Evolutionary conservation across 768 basidiomycete genomes (phyloP).

Genomic region (Tulasnella sp.): DNA sequence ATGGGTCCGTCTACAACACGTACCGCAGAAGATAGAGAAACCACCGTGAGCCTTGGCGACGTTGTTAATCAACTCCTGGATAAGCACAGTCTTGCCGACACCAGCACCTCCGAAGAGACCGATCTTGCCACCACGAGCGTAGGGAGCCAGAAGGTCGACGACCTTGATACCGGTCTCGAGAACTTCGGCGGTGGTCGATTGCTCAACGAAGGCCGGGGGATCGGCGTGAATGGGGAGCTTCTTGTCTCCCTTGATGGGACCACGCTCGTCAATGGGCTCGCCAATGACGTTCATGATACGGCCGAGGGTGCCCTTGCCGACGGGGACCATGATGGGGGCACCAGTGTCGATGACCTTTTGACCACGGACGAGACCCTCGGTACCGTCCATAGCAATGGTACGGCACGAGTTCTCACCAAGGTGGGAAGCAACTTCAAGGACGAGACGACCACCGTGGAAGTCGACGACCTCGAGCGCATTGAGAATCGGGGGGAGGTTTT

Average conservation of each 20-base stretch:
- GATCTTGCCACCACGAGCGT: constrained; percentile 99
- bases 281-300: constrained; percentile 99
- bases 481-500: constrained; percentile 93
- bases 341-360: constrained; percentile 97
- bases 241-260: constrained; percentile 95
- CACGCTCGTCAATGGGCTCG: constrained; percentile 99
- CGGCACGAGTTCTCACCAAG: constrained; percentile 99
- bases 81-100: constrained; percentile 99
- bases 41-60: constrained; percentile 99
- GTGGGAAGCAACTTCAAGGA: constrained; percentile 98
- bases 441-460: constrained; percentile 92
- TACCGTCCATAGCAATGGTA: constrained; percentile 99
- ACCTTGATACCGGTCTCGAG: constrained; percentile 99
- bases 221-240: constrained; percentile 93
- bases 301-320: constrained; percentile 89
- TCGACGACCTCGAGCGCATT: constrained; percentile 98
- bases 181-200: constrained; percentile 97
- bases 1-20: constrained; percentile 34
- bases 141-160: constrained; percentile 98
- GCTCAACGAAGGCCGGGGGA: constrained; percentile 94
- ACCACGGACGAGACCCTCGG: constrained; percentile 99
- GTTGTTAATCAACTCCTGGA: constrained; percentile 99
- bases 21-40: constrained; percentile 99
- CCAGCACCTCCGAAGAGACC: constrained; percentile 99
- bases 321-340: constrained; percentile 92